Evolutionary conservation across 768 basidiomycete genomes (phyloP), one percentile per base, ranked within the genome.

Genomic region (Boletales sp.): DNA sequence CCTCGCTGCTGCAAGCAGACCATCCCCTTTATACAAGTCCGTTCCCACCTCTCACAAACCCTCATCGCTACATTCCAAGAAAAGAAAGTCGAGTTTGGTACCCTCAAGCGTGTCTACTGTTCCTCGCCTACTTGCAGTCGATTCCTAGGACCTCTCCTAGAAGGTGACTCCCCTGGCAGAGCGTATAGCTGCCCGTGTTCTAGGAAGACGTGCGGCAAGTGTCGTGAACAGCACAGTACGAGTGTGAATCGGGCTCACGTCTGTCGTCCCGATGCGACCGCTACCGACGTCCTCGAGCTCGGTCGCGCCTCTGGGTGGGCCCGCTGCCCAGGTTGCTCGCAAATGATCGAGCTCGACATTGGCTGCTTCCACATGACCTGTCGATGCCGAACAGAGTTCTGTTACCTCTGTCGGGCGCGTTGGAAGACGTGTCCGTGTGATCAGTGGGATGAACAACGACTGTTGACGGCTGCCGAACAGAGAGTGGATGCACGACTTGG

Each of bases 381-480:
- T 46, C 51, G 66, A n/a, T 74, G 73, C 57, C 50, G 57, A 31
- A 67, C 65, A 8, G 60, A 74, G 43, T 74, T 74, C 44, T 74
- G 73, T 52, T 75, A 74, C 46, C 52, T 81, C 71, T 74, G 81
- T 71, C 46, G 74, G 70, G 74, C 58, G 25, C 68, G 50, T 2
- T 90, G 87, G 86, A 86, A 85, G 68, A 72, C 66, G 1, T 90
- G 87, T 56, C 12, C 0, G 1, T 89, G 87, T 54, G 72, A 74
- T 1, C 82, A 84, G 51, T 88, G 85, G 84, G 84, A 87, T n/a
- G 86, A 87, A 56, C 19, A 21, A 2, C 44, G 54, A 10, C 30
- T 67, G 15, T 9, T 75, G 19, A 66, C 57, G 5, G 74, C 69
- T 7, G 84, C 82, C 0, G 69, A 74, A 49, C 66, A 67, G 33